Percentiles rank a stretch among this genome's conserved stretches.
Conservation (phyloP, 495 filamentous ascomycete species). For the Choiromyces venosus region DNA sequence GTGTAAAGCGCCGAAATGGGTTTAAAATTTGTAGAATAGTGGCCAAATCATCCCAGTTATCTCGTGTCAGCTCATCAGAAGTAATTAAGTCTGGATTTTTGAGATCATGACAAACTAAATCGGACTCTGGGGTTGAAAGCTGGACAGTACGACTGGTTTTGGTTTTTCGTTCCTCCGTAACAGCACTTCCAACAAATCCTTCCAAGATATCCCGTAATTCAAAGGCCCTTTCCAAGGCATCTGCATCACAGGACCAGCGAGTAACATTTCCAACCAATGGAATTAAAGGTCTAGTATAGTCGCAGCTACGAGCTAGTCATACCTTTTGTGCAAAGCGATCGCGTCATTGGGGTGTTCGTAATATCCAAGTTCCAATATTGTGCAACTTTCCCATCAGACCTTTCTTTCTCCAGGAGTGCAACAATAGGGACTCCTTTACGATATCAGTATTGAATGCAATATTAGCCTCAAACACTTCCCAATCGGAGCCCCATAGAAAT, state of each 20-base stretch:
- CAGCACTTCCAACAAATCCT: not conserved
- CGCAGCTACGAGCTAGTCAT: not conserved
- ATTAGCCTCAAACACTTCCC: not conserved
- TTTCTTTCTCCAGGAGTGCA: too few species aligned
- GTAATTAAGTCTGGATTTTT: not conserved
- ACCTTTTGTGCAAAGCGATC: not conserved
- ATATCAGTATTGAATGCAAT: not conserved
- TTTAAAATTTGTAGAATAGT: too few species aligned
- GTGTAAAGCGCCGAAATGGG: not conserved
- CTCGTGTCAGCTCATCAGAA: too few species aligned
- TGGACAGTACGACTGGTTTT: not conserved
- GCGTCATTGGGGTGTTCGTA: not conserved
- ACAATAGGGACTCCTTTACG: not conserved
- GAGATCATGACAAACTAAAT: not conserved
- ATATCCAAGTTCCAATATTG: too few species aligned
- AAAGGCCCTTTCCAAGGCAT: not conserved
- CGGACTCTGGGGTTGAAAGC: not conserved
- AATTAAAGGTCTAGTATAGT: not conserved
- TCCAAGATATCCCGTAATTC: not conserved
- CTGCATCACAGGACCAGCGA: not conserved
- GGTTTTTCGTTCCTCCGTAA: not conserved
- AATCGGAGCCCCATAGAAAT: too few species aligned
- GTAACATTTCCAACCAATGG: not conserved
- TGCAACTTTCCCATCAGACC: too few species aligned
- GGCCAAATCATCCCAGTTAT: too few species aligned